Conservation (phyloP, 192 early-diverging fungal genomes). For the Endogone sp. region DNA sequence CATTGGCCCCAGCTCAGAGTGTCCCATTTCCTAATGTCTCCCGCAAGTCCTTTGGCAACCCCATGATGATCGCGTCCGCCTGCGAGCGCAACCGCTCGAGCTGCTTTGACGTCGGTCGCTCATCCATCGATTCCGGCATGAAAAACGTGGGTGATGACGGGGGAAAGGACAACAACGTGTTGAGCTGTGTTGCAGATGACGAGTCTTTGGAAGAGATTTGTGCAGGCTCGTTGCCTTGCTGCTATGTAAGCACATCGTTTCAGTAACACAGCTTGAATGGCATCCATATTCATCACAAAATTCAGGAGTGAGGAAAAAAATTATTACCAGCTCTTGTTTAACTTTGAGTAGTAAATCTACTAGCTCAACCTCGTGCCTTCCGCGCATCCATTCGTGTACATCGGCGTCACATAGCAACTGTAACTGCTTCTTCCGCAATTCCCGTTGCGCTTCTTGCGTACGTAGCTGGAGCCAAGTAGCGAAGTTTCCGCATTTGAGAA, state of each 20-base stretch:
- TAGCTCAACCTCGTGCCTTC: conserved; percentile 57
- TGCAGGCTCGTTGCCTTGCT: background rate
- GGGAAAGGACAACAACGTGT: too few species aligned
- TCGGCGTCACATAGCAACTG: conserved; percentile 62
- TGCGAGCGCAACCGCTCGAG: background rate
- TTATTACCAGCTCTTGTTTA: conserved; percentile 56
- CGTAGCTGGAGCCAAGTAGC: conserved; percentile 89
- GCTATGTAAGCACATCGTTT: background rate
- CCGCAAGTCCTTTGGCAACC: background rate
- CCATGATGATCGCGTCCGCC: background rate
- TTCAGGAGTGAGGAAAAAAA: background rate
- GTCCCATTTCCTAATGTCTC: background rate
- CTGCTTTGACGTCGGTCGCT: background rate
- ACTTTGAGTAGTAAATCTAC: conserved; percentile 65
- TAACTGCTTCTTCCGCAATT: conserved; percentile 73
- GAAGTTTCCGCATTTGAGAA: conserved; percentile 94
- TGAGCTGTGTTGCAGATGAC: too few species aligned
- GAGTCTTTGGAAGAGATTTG: background rate
- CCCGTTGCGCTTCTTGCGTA: conserved; percentile 74
- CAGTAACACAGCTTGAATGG: background rate
- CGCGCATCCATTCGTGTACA: conserved; percentile 47
- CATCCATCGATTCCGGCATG: background rate
- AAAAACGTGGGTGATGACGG: background rate
- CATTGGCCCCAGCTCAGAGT: background rate
- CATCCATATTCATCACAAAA: background rate